These are phyloP conservation scores for Vitellaria paradoxa DNA, from an alignment of 179 eudicot species.

Conservation along the genomic window DNA sequence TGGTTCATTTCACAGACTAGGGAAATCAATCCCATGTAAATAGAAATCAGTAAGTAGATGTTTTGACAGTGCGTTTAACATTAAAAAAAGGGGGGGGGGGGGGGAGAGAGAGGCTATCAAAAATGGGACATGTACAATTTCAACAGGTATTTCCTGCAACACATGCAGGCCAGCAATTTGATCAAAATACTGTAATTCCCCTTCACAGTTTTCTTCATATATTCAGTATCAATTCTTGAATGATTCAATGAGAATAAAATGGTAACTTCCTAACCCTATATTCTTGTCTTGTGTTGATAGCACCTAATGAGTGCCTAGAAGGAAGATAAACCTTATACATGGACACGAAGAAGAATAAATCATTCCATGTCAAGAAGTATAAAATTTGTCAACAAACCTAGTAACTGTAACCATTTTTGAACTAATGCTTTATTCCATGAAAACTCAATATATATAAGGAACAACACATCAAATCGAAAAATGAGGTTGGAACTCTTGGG, in stretches of 20 bases:
- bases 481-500: conserved; percentile 8
- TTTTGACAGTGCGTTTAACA: not conserved
- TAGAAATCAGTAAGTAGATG: not conserved
- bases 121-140: conserved; percentile 1
- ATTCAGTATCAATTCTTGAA: not conserved
- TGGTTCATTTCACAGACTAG: not conserved
- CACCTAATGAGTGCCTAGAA: not conserved
- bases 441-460: conserved; percentile 4
- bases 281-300: not conserved
- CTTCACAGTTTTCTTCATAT: not conserved
- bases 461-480: conserved; percentile 9
- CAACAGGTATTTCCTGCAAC: not conserved
- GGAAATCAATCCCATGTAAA: not conserved
- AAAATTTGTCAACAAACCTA: not conserved
- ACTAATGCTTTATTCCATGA: conserved; percentile 16
- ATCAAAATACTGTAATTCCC: not conserved
- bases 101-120: not conserved
- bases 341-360: not conserved
- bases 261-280: not conserved
- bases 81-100: too few species aligned
- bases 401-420: conserved; percentile 7
- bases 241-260: not conserved
- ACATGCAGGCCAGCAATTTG: not conserved
- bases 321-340: not conserved
- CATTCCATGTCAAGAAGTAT: not conserved